Evolutionary conservation across 2,329 filamentous ascomycete species (phyloP).

Genomic region (Xylaria sp.): DNA sequence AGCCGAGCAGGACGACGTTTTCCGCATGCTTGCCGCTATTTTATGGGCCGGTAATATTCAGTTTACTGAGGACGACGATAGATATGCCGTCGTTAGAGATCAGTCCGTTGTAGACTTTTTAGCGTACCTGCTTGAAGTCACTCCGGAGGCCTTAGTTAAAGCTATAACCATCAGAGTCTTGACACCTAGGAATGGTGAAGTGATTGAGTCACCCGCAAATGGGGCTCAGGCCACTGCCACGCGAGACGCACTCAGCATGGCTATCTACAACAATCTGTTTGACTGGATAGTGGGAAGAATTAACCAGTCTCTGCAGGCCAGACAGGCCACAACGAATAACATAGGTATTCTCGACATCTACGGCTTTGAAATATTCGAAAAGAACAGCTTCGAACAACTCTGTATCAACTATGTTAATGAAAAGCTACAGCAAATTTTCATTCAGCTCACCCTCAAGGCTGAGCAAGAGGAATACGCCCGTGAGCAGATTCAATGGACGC

Average conservation of each 20-base stretch:
- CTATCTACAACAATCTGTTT: conserved; percentile 97
- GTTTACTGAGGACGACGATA: conserved; percentile 88
- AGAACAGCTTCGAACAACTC: conserved; percentile 98
- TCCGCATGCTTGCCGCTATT: conserved; percentile 91
- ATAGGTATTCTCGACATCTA: conserved; percentile 99
- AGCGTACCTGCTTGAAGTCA: conserved; percentile 91
- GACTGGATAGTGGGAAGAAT: conserved; percentile 97
- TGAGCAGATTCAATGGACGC: conserved; percentile 98
- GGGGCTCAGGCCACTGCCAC: conserved; percentile 86
- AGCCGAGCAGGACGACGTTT: conserved; percentile 93
- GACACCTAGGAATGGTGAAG: conserved; percentile 72
- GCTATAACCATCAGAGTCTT: conserved; percentile 91
- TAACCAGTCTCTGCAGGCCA: conserved; percentile 86
- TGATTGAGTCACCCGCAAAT: conserved; percentile 83
- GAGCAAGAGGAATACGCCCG: conserved; percentile 97
- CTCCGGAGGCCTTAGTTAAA: conserved; percentile 81
- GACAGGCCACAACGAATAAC: conserved; percentile 79
- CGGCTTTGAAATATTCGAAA: conserved; percentile 98
- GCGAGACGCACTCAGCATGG: conserved; percentile 90
- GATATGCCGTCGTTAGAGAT: conserved; percentile 87
- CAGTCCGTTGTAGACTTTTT: conserved; percentile 94
- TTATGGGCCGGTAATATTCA: conserved; percentile 95
- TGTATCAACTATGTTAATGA: conserved; percentile 99
- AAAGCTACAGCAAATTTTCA: conserved; percentile 99
- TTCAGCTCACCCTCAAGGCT: conserved; percentile 93